Conservation (phyloP, 768 basidiomycete genomes). For the Psilocybe cubensis region DNA sequence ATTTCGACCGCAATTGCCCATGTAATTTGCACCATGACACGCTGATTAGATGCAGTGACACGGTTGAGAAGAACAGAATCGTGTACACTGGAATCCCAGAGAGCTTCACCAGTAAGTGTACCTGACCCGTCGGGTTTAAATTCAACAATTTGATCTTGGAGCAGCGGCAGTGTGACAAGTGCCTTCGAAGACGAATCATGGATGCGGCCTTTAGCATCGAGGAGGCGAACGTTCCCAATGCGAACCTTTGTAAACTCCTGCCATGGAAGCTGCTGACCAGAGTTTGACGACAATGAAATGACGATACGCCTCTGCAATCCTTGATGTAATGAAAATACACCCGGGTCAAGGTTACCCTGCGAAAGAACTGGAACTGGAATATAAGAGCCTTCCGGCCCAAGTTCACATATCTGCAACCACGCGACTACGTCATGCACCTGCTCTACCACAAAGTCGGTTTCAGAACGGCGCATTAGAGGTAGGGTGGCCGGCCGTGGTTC, state of each 20-base stretch:
- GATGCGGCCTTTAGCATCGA: slow-evolving; percentile 82
- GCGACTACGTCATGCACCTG: slow-evolving; percentile 92
- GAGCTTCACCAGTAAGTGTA: slow-evolving; percentile 63
- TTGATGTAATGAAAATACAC: slow-evolving; percentile 89
- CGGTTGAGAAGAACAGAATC: slow-evolving; percentile 85
- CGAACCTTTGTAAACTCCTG: slow-evolving; percentile 74
- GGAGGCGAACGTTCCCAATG: slow-evolving; percentile 81
- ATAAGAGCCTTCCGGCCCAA: slow-evolving; percentile 85
- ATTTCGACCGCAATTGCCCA: slow-evolving; percentile 85
- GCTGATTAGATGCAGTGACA: slow-evolving; percentile 77
- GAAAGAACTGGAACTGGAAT: slow-evolving; percentile 82
- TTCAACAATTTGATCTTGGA: slow-evolving; percentile 72
- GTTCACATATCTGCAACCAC: slow-evolving; percentile 85
- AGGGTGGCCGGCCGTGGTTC: slow-evolving; percentile 46
- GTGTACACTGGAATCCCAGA: slow-evolving; percentile 95
- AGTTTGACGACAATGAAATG: slow-evolving; percentile 81
- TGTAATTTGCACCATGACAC: slow-evolving; percentile 75
- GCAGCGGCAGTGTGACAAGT: slow-evolving; percentile 72
- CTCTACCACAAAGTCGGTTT: slow-evolving; percentile 87
- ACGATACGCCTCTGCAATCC: slow-evolving; percentile 87
- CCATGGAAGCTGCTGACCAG: slow-evolving; percentile 91
- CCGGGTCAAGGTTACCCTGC: slow-evolving; percentile 75
- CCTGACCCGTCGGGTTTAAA: slow-evolving; percentile 89
- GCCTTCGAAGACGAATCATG: slow-evolving; percentile 78
- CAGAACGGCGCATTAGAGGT: slow-evolving; percentile 89